Conservation (phyloP, 352 stramenopile species). For the Pythium folliculosum region DNA sequence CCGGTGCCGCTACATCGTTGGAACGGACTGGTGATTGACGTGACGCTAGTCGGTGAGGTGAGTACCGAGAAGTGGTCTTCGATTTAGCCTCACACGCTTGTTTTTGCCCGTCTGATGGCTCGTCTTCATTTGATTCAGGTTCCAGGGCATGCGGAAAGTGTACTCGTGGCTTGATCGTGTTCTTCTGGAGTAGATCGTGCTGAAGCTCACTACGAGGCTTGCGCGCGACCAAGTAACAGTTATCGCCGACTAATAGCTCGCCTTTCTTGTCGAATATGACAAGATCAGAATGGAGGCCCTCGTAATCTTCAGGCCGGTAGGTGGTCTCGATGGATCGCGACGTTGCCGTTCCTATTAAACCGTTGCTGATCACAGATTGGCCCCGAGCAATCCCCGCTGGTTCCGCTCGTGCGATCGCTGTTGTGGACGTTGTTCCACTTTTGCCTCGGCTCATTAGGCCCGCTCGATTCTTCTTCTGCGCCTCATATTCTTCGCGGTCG, state of each 20-base stretch:
- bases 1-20: neutral
- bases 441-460: slow-evolving; percentile 7
- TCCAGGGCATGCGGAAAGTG: slow-evolving; percentile 19
- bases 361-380: neutral
- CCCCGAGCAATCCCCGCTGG: neutral
- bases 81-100: neutral
- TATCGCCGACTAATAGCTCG: slow-evolving; percentile 54
- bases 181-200: slow-evolving; percentile 38
- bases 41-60: neutral
- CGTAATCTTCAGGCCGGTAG: slow-evolving; percentile 59
- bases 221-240: slow-evolving; percentile 49
- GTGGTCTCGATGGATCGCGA: slow-evolving; percentile 32
- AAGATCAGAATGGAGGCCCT: slow-evolving; percentile 47
- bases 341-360: neutral
- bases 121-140: slow-evolving; percentile 1
- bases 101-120: neutral
- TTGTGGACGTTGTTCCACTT: neutral
- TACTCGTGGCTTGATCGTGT: slow-evolving; percentile 43
- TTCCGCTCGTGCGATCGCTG: neutral
- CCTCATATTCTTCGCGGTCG: slow-evolving; percentile 41
- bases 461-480: slow-evolving; percentile 12
- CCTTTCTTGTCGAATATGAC: slow-evolving; percentile 41
- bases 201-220: slow-evolving; percentile 46
- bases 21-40: neutral
- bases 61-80: neutral